These are phyloP conservation scores for Agrocybe pediades DNA, from an alignment of 768 basidiomycete species.

Conservation along the genomic window DNA sequence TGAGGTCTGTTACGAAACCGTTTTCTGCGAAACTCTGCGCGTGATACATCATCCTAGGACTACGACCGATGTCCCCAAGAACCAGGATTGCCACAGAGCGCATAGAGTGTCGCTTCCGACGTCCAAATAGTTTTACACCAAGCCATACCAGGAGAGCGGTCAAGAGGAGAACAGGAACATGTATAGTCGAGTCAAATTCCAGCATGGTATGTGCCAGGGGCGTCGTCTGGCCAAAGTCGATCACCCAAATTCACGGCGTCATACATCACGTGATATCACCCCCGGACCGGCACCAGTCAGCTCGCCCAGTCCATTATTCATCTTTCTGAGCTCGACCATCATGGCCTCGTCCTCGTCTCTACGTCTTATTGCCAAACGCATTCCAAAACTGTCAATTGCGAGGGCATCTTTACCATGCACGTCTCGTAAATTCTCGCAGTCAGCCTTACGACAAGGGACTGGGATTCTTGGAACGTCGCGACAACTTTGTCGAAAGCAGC, in stretches of 20 bases:
- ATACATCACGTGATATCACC: background rate
- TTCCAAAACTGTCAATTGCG: conserved; percentile 10
- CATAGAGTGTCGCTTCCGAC: conserved; percentile 39
- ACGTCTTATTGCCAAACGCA: conserved; percentile 18
- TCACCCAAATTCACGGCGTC: background rate
- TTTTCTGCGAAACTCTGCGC: conserved; percentile 87
- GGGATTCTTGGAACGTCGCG: conserved; percentile 8
- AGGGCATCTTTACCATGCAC: conserved; percentile 10
- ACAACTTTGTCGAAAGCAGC: conserved; percentile 9
- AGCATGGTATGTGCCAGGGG: background rate
- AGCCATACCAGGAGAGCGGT: conserved; percentile 29
- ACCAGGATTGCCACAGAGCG: conserved; percentile 89
- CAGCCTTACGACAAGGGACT: conserved; percentile 7
- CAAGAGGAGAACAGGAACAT: conserved; percentile 19
- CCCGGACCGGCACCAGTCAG: background rate
- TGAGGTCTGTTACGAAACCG: conserved; percentile 74
- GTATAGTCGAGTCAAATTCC: background rate
- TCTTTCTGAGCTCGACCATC: conserved; percentile 21
- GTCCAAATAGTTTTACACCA: conserved; percentile 33
- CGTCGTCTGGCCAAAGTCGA: background rate
- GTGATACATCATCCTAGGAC: conserved; percentile 99
- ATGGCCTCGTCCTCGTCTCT: conserved; percentile 22
- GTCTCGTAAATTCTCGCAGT: conserved; percentile 14
- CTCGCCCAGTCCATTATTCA: conserved; percentile 3
- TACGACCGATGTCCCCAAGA: conserved; percentile 93